phyloP scores from a whole-genome alignment of 2,329 filamentous ascomycete genomes.

The Grosmannia penicillata region DNA sequence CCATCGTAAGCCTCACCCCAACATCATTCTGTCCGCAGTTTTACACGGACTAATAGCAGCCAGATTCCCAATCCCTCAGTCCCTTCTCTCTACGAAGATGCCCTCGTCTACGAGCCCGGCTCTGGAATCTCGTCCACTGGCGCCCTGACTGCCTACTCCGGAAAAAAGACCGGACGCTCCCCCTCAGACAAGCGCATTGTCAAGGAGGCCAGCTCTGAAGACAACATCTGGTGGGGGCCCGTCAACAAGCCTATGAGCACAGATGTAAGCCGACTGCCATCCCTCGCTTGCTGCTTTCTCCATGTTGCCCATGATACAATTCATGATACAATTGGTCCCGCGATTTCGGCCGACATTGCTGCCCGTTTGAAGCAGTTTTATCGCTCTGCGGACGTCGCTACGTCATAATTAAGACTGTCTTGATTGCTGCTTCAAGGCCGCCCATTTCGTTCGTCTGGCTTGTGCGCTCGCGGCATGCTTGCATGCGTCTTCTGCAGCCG shows the following conservation, averaged over 20 bases:
- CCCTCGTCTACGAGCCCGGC: conserved; percentile 89
- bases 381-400: too few relatives aligned
- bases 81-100: conserved; percentile 95
- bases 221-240: conserved; percentile 96
- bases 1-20: conserved; percentile 55
- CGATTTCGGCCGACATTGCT: too few relatives aligned
- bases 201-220: conserved; percentile 75
- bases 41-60: conserved; percentile 11
- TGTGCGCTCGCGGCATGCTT: not conserved
- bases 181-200: conserved; percentile 97
- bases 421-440: not conserved
- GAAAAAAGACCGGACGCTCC: conserved; percentile 93
- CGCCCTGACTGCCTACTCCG: conserved; percentile 92
- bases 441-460: not conserved
- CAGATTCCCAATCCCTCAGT: conserved; percentile 84
- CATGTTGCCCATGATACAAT: too few relatives aligned
- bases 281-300: conserved; percentile 3
- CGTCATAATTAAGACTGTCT: too few relatives aligned
- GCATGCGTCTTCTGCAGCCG: too few relatives aligned
- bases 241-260: conserved; percentile 98
- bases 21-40: not conserved
- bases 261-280: conserved; percentile 53
- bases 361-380: too few relatives aligned
- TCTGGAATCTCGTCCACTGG: conserved; percentile 94
- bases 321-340: too few relatives aligned